These are phyloP conservation scores for Aureobasidium zeae DNA, from an alignment of 2,329 filamentous ascomycete genomes.

Conservation along the genomic window DNA sequence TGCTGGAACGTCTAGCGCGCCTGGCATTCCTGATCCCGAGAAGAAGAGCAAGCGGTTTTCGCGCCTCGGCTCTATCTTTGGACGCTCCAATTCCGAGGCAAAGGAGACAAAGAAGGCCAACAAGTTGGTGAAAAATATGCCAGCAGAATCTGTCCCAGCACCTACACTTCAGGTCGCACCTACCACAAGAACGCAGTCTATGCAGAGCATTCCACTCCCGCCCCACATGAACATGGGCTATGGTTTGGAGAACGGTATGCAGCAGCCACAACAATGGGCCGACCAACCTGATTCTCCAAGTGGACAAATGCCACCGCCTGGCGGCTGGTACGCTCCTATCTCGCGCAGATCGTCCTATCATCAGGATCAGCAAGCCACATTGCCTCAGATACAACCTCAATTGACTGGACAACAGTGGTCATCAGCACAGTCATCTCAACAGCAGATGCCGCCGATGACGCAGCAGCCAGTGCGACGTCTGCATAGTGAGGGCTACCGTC, in stretches of 20 bases:
- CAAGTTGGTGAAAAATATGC: slow-evolving; percentile 13
- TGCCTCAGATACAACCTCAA: neutral
- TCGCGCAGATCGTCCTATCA: slow-evolving; percentile 10
- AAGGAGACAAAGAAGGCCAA: slow-evolving; percentile 22
- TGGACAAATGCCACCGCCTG: slow-evolving; percentile 15
- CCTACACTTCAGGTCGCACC: slow-evolving; percentile 1
- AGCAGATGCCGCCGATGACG: neutral
- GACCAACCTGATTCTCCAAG: slow-evolving; percentile 7
- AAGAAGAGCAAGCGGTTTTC: slow-evolving; percentile 39
- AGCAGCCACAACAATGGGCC: neutral
- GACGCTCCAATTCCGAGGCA: slow-evolving; percentile 29
- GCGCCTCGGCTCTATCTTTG: slow-evolving; percentile 35
- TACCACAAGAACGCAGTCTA: slow-evolving; percentile 5
- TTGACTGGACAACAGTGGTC: slow-evolving; percentile 3
- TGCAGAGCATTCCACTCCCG: slow-evolving; percentile 10
- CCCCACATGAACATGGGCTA: neutral
- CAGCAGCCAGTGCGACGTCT: slow-evolving; percentile 13
- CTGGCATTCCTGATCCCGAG: slow-evolving; percentile 20
- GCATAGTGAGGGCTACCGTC: slow-evolving; percentile 20
- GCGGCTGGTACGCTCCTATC: slow-evolving; percentile 22
- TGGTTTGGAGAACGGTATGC: neutral
- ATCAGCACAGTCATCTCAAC: neutral
- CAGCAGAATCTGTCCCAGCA: neutral
- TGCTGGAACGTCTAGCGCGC: slow-evolving; percentile 15
- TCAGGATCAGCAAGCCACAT: neutral